Evolutionary conservation across 768 basidiomycete species (phyloP), one percentile per base, ranked within the genome.

Genomic region (Russula abietina): DNA sequence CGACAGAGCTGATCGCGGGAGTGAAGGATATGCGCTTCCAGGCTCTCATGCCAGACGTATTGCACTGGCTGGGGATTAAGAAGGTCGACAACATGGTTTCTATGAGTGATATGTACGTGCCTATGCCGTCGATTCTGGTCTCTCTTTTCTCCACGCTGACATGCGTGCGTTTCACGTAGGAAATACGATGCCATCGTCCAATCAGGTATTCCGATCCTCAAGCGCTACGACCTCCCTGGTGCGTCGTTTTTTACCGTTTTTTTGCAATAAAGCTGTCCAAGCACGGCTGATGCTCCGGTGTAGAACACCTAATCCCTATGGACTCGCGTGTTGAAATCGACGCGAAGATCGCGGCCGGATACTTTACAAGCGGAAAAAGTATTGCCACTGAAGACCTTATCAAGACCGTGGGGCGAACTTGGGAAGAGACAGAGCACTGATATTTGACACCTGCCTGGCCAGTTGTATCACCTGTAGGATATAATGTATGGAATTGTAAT

Each of bases 11-110:
- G 66, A 91, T 98, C 63, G 95, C 95, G 0, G 95, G 95, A 10
- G 94, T 97, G 26, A 91, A 93, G 75, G 92, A 94, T 70, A 92
- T 93, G 91, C 84, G 93, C n/a, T 94, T 94, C 86, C 85, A 87
- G 72, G 91, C 88, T 24, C 79, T 93, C 64, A 97, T 98, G 94
- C 96, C 96, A 3, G 96, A 98, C 71, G 89, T 97, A 7, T 76
- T 98, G 50, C 93, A 94, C 72, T 98, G 94, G 92, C 75, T 98
- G 19, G 96, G 96, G 0, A 89, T 98, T 70, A 86, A 72, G 75
- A 91, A 91, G 80, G 83, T 98, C 50, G 85, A 93, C 73, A 87
- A 87, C 70, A 85, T 98, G 86, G 86, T 96, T 17, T 87, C 85
- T 26, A 92, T 92, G 91, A 91, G 89, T 62, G 90, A 92, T 70